These are phyloP conservation scores for Cyclaneusma minus DNA, from an alignment of 2,329 filamentous ascomycete species.

Conservation along the genomic window DNA sequence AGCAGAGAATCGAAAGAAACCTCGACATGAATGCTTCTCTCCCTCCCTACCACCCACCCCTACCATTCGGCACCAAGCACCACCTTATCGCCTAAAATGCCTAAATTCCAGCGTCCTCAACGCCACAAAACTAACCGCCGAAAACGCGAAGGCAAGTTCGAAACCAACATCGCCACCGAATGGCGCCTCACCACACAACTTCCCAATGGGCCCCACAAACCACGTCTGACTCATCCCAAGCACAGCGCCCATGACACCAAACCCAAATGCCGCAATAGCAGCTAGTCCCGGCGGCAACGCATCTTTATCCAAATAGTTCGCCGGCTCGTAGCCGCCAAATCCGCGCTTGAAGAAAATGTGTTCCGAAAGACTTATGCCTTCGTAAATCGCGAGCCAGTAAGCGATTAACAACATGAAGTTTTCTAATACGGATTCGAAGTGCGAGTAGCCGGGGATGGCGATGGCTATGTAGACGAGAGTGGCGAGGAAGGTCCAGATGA, in stretches of 20 bases:
- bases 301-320: slow-evolving; percentile 38
- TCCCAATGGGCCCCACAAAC: slow-evolving; percentile 52
- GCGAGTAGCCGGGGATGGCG: slow-evolving; percentile 50
- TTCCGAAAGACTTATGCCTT: slow-evolving; percentile 47
- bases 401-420: slow-evolving; percentile 57
- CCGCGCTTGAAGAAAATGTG: slow-evolving; percentile 54
- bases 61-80: background rate
- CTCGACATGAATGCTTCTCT: slow-evolving; percentile 1
- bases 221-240: slow-evolving; percentile 57
- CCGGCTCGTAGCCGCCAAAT: slow-evolving; percentile 40
- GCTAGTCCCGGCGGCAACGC: slow-evolving; percentile 49
- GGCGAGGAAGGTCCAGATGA: slow-evolving; percentile 47
- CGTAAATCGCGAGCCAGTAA: slow-evolving; percentile 65
- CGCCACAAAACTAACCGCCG: slow-evolving; percentile 29
- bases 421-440: slow-evolving; percentile 48
- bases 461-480: slow-evolving; percentile 52
- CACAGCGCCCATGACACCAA: slow-evolving; percentile 49
- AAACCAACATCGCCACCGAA: slow-evolving; percentile 35
- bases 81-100: too few species aligned
- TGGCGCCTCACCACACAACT: slow-evolving; percentile 32
- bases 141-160: slow-evolving; percentile 49
- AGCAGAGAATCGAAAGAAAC: background rate
- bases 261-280: slow-evolving; percentile 44
- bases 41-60: background rate
- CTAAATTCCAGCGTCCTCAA: slow-evolving; percentile 26